Conservation (phyloP, 768 basidiomycete genomes). For the Cystofilobasidium bisporidii region DNA sequence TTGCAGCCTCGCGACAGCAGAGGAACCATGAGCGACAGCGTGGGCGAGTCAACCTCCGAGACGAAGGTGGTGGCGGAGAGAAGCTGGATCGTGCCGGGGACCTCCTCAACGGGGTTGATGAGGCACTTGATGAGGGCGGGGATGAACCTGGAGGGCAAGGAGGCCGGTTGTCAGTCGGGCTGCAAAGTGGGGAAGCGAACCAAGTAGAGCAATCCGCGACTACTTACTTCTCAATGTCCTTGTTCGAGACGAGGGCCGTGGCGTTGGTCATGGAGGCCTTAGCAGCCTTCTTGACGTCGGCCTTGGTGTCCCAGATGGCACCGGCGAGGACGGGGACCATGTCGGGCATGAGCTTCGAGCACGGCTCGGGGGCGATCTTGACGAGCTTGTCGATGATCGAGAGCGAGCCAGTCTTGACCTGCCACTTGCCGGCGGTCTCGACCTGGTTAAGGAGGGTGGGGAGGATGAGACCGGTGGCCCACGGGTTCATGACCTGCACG, state of each 20-base stretch:
- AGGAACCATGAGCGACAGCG: slow-evolving; percentile 95
- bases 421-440: slow-evolving; percentile 95
- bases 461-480: slow-evolving; percentile 66
- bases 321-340: slow-evolving; percentile 89
- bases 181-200: too few species aligned
- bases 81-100: slow-evolving; percentile 83
- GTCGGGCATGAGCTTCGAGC: slow-evolving; percentile 80
- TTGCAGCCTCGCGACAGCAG: slow-evolving; percentile 83
- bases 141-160: slow-evolving; percentile 50
- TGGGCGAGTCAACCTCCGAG: slow-evolving; percentile 96
- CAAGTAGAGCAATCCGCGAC: neutral
- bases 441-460: slow-evolving; percentile 83
- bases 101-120: slow-evolving; percentile 99
- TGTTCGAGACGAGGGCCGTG: slow-evolving; percentile 90
- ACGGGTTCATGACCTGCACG: slow-evolving; percentile 71
- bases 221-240: slow-evolving; percentile 64
- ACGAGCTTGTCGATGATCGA: slow-evolving; percentile 78
- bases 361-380: slow-evolving; percentile 67
- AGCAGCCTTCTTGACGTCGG: slow-evolving; percentile 97
- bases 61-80: slow-evolving; percentile 99
- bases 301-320: slow-evolving; percentile 97
- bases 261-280: slow-evolving; percentile 89
- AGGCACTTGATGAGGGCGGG: slow-evolving; percentile 94
- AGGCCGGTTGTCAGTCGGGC: slow-evolving; percentile 33
- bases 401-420: slow-evolving; percentile 82